Evolutionary conservation across 2,329 filamentous ascomycete genomes (phyloP), one percentile per base, ranked within the genome.

Genomic region (Xenoacremonium recifei): DNA sequence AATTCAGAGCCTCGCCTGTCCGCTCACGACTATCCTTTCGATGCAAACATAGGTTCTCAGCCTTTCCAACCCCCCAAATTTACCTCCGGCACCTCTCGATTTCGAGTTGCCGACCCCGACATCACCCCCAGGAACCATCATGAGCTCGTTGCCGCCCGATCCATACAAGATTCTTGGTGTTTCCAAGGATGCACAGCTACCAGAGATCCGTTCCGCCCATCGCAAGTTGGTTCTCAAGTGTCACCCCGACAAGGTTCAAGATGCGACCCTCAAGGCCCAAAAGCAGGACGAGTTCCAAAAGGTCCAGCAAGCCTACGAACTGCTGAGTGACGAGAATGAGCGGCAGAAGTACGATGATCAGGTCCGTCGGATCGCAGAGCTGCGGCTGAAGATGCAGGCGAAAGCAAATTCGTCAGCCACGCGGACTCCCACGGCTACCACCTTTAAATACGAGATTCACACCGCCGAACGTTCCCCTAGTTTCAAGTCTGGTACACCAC

Each of bases 261-360:
- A 95, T 58, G 82, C 85, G 39, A 73, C 80, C 13, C 72, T 87
- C 57, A 95, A 93, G 67, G 80, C 82, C 45, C 72, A 81, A 55
- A 95, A 91, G 65, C 82, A 87, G 55, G 84, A 89, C 55, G 85
- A 95, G 66, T 99, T 97, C 60, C 90, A 96, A 67, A 84, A 82
- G 62, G 88, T 97, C 23, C 91, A 96, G 65, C 82, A 91, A 57
- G 91, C 93, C 37, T 99, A 96, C 67, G 93, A 97, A 67, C 75
- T 93, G 21, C 79, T 99, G 47, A 87, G 82, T 58, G 85, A 96
- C 61, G 86, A 92, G 20, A 74, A 71, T 6, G 81, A 84, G 61
- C 76, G 89, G 45, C 67, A 72, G 44, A 82, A 83, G 53, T 96
- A 96, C 65, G 89, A 97, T 66, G 82, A 89, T 39, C 78, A 84